phyloP scores from a whole-genome alignment of 352 stramenopile species.

The Plasmopara halstedii region DNA sequence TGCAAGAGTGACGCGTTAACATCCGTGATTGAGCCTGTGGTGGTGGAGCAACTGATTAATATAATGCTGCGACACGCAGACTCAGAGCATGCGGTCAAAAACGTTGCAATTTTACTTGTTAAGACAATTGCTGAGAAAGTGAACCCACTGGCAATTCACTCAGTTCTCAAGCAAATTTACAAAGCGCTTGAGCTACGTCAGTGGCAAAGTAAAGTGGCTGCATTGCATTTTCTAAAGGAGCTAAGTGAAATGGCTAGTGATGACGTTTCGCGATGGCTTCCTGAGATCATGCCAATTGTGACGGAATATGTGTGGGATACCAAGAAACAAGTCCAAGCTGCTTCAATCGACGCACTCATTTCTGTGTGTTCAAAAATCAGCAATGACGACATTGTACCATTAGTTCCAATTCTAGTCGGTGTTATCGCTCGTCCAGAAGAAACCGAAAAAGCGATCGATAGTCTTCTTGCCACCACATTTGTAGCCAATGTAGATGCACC shows the following conservation, averaged over 20 bases:
- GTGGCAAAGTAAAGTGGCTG: conserved; percentile 86
- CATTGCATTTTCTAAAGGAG: conserved; percentile 72
- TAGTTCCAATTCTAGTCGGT: conserved; percentile 86
- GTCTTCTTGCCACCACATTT: conserved; percentile 89
- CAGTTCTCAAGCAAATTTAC: conserved; percentile 55
- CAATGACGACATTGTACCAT: conserved; percentile 87
- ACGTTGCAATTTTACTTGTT: conserved; percentile 25
- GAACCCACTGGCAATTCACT: conserved; percentile 51
- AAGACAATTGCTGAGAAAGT: conserved; percentile 32
- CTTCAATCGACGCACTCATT: conserved; percentile 60
- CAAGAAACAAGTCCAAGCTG: conserved; percentile 88
- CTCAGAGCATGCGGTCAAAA: conserved; percentile 50
- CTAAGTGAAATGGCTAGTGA: conserved; percentile 55
- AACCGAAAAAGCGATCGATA: conserved; percentile 87
- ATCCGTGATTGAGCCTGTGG: conserved; percentile 43
- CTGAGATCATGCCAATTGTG: conserved; percentile 86
- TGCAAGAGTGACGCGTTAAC: conserved; percentile 37
- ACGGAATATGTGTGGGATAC: conserved; percentile 91
- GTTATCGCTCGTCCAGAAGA: conserved; percentile 89
- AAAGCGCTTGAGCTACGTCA: conserved; percentile 42
- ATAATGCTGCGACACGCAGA: conserved; percentile 62
- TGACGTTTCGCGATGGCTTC: conserved; percentile 76
- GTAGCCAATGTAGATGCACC: conserved; percentile 87
- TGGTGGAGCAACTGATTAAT: conserved; percentile 37
- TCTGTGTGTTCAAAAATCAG: conserved; percentile 83